Conservation (phyloP, 805 yeast genomes). For the Candida nonsorbophila region DNA sequence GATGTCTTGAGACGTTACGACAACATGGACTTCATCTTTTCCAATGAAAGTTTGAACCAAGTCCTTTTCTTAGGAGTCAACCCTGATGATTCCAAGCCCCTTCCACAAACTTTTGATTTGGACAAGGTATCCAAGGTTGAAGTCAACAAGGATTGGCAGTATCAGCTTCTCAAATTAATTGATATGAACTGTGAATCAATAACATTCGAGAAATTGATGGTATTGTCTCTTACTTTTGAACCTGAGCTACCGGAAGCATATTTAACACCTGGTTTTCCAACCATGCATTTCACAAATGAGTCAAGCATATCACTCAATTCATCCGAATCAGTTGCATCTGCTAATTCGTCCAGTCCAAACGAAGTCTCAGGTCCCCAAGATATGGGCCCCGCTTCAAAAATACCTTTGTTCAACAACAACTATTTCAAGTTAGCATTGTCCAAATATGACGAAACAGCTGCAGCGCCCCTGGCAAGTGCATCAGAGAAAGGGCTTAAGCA, state of each 20-base stretch:
- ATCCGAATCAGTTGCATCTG: neutral
- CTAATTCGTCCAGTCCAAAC: neutral
- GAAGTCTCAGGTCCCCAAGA: too few relatives aligned
- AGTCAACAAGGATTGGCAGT: slow-evolving; percentile 1
- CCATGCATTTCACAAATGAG: neutral
- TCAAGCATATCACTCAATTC: neutral
- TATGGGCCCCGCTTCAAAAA: slow-evolving; percentile 13
- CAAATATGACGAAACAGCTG: slow-evolving; percentile 28
- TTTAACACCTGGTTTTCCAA: slow-evolving; percentile 10
- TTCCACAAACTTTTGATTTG: slow-evolving; percentile 7
- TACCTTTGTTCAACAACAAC: slow-evolving; percentile 32
- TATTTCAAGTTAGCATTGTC: slow-evolving; percentile 27
- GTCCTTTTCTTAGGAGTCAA: slow-evolving; percentile 37
- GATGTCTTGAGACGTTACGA: slow-evolving; percentile 36
- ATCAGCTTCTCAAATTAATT: slow-evolving; percentile 41
- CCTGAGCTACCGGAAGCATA: slow-evolving; percentile 47
- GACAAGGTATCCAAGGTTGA: slow-evolving; percentile 2
- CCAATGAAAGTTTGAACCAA: slow-evolving; percentile 39
- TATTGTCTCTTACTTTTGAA: slow-evolving; percentile 57
- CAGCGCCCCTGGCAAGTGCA: slow-evolving; percentile 4
- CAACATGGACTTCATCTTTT: slow-evolving; percentile 37
- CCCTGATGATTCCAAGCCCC: slow-evolving; percentile 20
- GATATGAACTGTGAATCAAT: slow-evolving; percentile 36
- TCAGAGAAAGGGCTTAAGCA: slow-evolving; percentile 12
- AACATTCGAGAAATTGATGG: slow-evolving; percentile 53